Evolutionary conservation across 208 protist species (phyloP).

Genomic region (Leishmania turanica): DNA sequence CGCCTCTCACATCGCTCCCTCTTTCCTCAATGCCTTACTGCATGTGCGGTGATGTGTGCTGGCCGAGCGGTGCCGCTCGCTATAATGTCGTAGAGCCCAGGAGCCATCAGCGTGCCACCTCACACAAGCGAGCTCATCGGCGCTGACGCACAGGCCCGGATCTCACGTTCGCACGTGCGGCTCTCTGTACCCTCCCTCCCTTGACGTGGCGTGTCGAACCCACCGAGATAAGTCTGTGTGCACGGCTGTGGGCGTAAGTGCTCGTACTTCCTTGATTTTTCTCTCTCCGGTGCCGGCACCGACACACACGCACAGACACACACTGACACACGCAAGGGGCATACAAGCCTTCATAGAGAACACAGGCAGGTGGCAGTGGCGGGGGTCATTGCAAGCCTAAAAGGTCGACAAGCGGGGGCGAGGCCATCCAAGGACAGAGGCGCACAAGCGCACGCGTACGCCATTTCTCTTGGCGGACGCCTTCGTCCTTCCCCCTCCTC

Average conservation of each 20-base stretch:
- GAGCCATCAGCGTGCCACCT: not conserved
- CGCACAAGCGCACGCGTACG: not conserved
- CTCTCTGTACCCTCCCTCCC: not conserved
- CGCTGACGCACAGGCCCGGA: not conserved
- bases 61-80: not conserved
- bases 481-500: not conserved
- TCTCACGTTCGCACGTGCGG: not conserved
- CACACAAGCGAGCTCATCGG: constrained; percentile 11
- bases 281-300: not conserved
- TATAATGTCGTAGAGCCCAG: not conserved
- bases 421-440: not conserved
- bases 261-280: not conserved
- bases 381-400: not conserved
- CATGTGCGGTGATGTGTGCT: not conserved
- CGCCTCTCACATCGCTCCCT: not conserved
- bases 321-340: not conserved
- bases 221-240: not conserved
- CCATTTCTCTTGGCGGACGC: not conserved
- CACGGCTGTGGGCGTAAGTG: not conserved
- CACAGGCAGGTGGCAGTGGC: not conserved
- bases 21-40: not conserved
- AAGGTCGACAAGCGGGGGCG: no score
- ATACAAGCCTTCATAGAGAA: not conserved
- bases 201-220: not conserved
- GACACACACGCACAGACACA: not conserved